These are phyloP conservation scores for Handroanthus guayacan DNA, from an alignment of 257 asterid genomes.

Conservation along the genomic window DNA sequence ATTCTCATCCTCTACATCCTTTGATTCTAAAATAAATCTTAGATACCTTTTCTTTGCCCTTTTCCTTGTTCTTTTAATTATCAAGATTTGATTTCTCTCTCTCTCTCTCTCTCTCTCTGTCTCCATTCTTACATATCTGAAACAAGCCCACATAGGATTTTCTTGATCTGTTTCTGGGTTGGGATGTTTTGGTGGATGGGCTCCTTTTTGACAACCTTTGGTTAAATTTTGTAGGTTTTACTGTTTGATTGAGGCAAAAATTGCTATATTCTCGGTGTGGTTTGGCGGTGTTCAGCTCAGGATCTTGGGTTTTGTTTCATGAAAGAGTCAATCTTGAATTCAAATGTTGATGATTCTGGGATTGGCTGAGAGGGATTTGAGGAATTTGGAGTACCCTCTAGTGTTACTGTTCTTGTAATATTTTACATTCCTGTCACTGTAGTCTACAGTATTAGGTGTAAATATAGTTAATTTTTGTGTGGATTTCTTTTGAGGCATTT, in stretches of 20 bases:
- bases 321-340: constrained; percentile 48
- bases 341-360: constrained; percentile 63
- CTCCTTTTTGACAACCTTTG: constrained; percentile 18
- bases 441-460: constrained; percentile 42
- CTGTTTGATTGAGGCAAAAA: constrained; percentile 49
- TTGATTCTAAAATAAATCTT: constrained; percentile 33
- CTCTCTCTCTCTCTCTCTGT: constrained; percentile 14
- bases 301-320: constrained; percentile 54
- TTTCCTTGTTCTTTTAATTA: not conserved
- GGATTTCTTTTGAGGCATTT: constrained; percentile 42
- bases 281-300: constrained; percentile 46
- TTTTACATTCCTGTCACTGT: constrained; percentile 5
- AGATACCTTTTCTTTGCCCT: constrained; percentile 5
- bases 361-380: constrained; percentile 49
- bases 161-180: constrained; percentile 52
- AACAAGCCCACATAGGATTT: constrained; percentile 40
- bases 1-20: constrained; percentile 62
- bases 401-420: constrained; percentile 26
- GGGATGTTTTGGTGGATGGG: constrained; percentile 33
- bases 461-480: constrained; percentile 44
- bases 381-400: constrained; percentile 11
- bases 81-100: constrained; percentile 39
- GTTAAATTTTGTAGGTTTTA: constrained; percentile 26
- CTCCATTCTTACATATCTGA: constrained; percentile 35
- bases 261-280: constrained; percentile 32